Conservation (phyloP, 108 stramenopile species). For the Cyclotella kingstonii region DNA sequence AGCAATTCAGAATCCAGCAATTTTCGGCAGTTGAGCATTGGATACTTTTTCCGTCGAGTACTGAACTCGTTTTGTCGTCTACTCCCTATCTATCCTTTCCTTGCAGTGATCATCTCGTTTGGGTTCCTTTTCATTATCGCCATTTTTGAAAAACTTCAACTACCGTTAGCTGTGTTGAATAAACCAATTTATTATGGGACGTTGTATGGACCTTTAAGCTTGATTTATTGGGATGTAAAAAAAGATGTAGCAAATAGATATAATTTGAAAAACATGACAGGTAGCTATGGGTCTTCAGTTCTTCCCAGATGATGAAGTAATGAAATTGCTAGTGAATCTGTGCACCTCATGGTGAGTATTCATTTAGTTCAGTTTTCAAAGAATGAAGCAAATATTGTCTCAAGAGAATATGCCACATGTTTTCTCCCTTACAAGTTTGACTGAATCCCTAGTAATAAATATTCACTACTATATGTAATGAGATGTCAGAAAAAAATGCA, state of each 20-base stretch:
- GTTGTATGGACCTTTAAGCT: conserved; percentile 77
- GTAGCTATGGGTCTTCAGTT: not conserved
- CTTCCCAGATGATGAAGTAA: conserved; percentile 11
- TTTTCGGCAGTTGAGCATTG: conserved; percentile 27
- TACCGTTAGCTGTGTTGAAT: conserved; percentile 55
- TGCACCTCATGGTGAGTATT: too few relatives aligned
- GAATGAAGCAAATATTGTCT: too few relatives aligned
- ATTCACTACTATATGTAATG: too few relatives aligned
- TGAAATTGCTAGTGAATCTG: too few relatives aligned
- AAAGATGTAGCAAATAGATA: conserved; percentile 15
- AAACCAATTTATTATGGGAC: conserved; percentile 78
- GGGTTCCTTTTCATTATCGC: conserved; percentile 69
- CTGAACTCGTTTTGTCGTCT: conserved; percentile 51
- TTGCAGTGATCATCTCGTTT: conserved; percentile 77
- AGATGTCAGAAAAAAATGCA: too few relatives aligned
- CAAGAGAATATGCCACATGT: too few relatives aligned
- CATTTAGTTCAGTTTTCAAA: too few relatives aligned
- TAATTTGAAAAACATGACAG: not conserved
- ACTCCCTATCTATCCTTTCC: conserved; percentile 73
- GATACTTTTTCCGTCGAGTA: conserved; percentile 34
- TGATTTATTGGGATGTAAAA: conserved; percentile 69
- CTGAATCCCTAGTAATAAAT: too few relatives aligned
- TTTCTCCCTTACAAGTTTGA: too few relatives aligned
- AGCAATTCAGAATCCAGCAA: not conserved
- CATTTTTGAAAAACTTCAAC: conserved; percentile 56